A percentile compares a stretch with the other conserved stretches of the same genome.
Evolutionary conservation across 2,329 filamentous ascomycete genomes (phyloP).

Genomic region (Beauveria sp.): DNA sequence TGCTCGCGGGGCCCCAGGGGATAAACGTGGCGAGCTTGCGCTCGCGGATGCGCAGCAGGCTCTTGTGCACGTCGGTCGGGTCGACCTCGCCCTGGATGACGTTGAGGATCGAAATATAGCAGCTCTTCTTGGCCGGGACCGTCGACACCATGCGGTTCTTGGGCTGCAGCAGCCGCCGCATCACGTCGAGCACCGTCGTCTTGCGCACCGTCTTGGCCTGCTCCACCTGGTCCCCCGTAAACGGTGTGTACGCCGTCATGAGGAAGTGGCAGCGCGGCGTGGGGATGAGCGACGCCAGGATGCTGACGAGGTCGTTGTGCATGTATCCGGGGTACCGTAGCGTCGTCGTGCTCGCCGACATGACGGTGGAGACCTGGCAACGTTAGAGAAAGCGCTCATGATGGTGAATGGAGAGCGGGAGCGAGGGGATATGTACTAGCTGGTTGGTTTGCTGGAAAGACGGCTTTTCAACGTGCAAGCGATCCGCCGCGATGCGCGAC

Average conservation of each 20-base stretch:
- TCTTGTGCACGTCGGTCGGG: constrained; percentile 97
- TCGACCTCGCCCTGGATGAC: constrained; percentile 99
- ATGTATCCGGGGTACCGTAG: constrained; percentile 97
- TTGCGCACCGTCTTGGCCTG: constrained; percentile 97
- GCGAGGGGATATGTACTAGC: constrained; percentile 45
- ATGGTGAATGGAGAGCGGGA: too few species aligned
- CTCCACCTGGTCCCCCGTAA: constrained; percentile 92
- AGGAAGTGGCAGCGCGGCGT: constrained; percentile 97
- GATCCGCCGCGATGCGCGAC: constrained; percentile 86
- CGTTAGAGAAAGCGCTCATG: too few species aligned
- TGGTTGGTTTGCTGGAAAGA: constrained; percentile 98
- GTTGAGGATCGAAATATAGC: constrained; percentile 97
- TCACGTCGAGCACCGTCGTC: constrained; percentile 95
- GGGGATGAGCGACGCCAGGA: constrained; percentile 90
- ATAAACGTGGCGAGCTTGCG: constrained; percentile 92
- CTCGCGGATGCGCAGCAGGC: constrained; percentile 88
- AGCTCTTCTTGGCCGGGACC: constrained; percentile 90
- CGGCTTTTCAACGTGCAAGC: constrained; percentile 88
- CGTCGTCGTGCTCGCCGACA: constrained; percentile 96
- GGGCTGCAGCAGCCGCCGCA: constrained; percentile 88
- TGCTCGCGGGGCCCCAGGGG: constrained; percentile 95
- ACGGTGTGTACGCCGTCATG: constrained; percentile 97
- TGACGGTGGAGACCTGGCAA: constrained; percentile 76
- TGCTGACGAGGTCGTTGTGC: constrained; percentile 98
- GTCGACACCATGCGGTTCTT: constrained; percentile 99